Base-by-base conservation (phyloP, 2,329 filamentous ascomycete species). In the Blastomyces gilchristii region DNA sequence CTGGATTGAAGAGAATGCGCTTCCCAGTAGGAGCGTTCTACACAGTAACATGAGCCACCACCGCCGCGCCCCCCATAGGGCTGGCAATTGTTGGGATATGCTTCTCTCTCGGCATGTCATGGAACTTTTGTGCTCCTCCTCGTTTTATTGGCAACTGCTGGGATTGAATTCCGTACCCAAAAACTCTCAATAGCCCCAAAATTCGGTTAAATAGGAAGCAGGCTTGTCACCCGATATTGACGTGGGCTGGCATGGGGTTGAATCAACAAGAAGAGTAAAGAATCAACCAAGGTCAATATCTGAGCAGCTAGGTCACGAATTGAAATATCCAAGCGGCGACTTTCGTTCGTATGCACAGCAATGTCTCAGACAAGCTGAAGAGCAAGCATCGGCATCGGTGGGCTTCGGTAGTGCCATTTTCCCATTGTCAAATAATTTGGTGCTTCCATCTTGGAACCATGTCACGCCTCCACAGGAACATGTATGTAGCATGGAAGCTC, bases 331-430 rank as follows among this genome's bases (percentile, higher is more conserved):
- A 5, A 16, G 5, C 18, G 31, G 16, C 34, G 14, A 7, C 2
- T 39, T 31, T n/a, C 7, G 18, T 18, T 41, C 34, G 6, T n/a
- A 14, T 57, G 34, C 31, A 22, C 18, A 22, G 25, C 7, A 57
- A 57, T 57, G 53, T 57, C 53, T 57, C 34, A 57, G 31, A 39
- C 34, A 39, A 34, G 31, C n/a, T 57, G 53, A 25, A 56, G 31
- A 37, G 22, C 25, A 14, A n/a, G 25, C 14, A 37, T 43, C 41
- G 16, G 16, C 6, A 22, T n/a, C n/a, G n/a, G n/a, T n/a, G n/a
- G n/a, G n/a, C n/a, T n/a, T 6, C 12, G 9, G 34, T 39, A 57
- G 53, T 12, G 31, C 16, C n/a, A 34, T 34, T 57, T 41, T 34
- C 12, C 3, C 53, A 11, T 22, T 18, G 8, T 39, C 53, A 39